Percentiles rank a stretch among this genome's conserved stretches.
phyloP scores from a whole-genome alignment of 345 rosid genomes.

The Sapria himalayana region DNA sequence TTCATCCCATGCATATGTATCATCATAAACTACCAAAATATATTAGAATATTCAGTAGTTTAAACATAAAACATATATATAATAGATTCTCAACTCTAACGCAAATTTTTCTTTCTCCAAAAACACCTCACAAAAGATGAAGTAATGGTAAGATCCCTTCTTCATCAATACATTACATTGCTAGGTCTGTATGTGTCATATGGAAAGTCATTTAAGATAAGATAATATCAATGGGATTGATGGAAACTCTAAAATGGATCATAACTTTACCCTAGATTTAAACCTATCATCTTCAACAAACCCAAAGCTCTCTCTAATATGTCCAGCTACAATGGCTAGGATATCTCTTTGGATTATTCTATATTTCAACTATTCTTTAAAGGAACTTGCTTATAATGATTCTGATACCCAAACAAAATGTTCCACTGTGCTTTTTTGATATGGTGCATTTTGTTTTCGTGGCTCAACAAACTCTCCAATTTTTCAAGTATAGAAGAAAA shows the following conservation, averaged over 20 bases:
- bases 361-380: constrained; percentile 89
- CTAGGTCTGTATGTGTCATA: constrained; percentile 82
- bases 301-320: constrained; percentile 54
- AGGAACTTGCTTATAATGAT: constrained; percentile 89
- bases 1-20: no score
- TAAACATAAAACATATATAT: constrained; percentile 68
- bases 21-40: no score
- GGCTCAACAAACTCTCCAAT: constrained; percentile 73
- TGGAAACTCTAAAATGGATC: constrained; percentile 49
- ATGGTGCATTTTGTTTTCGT: constrained; percentile 41
- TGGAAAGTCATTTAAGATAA: constrained; percentile 86
- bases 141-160: constrained; percentile 69
- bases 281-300: constrained; percentile 62
- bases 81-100: constrained; percentile 92
- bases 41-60: no score
- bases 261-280: constrained; percentile 55
- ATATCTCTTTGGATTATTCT: constrained; percentile 78
- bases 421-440: constrained; percentile 65
- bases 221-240: constrained; percentile 83
- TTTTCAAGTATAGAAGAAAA: constrained; percentile 62
- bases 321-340: constrained; percentile 52
- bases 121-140: constrained; percentile 79
- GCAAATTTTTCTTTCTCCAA: constrained; percentile 90
- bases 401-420: constrained; percentile 91
- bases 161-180: constrained; percentile 62